phyloP scores from a whole-genome alignment of 805 yeast species.

The Barnettozyma populi region DNA sequence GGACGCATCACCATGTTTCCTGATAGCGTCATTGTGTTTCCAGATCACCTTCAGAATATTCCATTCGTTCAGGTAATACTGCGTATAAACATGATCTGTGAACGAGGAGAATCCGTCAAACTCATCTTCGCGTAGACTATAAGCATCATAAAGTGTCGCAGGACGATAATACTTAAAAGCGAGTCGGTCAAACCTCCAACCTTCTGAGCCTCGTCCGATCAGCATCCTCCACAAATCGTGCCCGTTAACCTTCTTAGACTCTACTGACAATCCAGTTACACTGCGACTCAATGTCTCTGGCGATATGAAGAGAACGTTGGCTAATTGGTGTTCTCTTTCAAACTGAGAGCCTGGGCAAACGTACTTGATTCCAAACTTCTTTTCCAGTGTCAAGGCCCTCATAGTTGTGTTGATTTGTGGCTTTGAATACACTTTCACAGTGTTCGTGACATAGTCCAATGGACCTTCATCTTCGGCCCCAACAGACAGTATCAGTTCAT shows the following conservation, averaged over 20 bases:
- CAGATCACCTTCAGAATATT: neutral
- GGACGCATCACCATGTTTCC: neutral
- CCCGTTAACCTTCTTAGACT: neutral
- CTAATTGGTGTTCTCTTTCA: neutral
- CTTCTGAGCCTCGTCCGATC: neutral
- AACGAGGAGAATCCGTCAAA: neutral
- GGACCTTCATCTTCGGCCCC: neutral
- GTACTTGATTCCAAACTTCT: neutral
- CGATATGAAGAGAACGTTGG: neutral
- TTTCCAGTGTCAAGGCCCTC: conserved; percentile 1
- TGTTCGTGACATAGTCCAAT: neutral
- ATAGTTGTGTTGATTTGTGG: neutral
- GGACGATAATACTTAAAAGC: neutral
- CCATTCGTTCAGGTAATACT: neutral
- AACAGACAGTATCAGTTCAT: neutral
- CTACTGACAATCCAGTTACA: neutral
- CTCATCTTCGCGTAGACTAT: neutral
- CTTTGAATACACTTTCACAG: neutral
- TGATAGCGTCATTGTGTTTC: neutral
- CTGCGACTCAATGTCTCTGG: neutral
- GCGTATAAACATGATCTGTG: neutral
- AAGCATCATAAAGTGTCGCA: neutral
- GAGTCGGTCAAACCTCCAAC: neutral
- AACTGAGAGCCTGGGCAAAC: neutral
- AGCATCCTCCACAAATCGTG: neutral